Evolutionary conservation across 306 rosid genomes (phyloP).

Genomic region (Castanospermum australe): DNA sequence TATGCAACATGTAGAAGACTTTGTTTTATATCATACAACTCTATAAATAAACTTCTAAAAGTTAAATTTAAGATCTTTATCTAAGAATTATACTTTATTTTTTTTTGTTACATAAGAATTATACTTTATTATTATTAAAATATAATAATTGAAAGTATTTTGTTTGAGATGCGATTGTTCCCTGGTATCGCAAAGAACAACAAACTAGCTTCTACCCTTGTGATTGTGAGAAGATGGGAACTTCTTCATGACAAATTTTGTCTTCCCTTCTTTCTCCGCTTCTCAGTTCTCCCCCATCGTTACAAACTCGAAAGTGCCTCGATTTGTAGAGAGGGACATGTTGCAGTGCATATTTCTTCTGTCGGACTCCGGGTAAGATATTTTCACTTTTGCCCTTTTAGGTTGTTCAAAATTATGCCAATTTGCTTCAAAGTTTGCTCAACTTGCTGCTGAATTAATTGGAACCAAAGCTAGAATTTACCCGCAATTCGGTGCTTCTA

Average conservation of each 20-base stretch:
- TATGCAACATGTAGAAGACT: too few species aligned
- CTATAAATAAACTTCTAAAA: too few species aligned
- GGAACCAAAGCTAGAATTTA: neutral
- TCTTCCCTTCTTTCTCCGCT: neutral
- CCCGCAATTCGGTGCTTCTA: neutral
- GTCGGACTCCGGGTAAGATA: conserved; percentile 87
- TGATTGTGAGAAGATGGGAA: neutral
- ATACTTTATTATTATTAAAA: too few species aligned
- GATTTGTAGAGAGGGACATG: conserved; percentile 37
- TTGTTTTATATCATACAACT: too few species aligned
- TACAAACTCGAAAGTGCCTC: neutral
- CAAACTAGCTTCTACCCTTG: neutral
- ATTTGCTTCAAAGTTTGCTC: neutral
- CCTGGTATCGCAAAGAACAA: neutral
- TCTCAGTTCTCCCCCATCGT: too few species aligned
- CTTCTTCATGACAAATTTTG: neutral
- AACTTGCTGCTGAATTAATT: neutral
- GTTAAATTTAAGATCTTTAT: too few species aligned
- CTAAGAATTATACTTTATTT: too few species aligned
- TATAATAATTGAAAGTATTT: too few species aligned
- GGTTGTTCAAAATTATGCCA: neutral
- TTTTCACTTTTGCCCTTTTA: neutral
- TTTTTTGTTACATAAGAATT: too few species aligned
- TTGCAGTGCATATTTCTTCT: conserved; percentile 96
- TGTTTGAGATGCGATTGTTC: too few species aligned